Evolutionary conservation across 2,329 filamentous ascomycete genomes (phyloP), one percentile per base, ranked within the genome.

Genomic region (Alternaria angustiovoidea): DNA sequence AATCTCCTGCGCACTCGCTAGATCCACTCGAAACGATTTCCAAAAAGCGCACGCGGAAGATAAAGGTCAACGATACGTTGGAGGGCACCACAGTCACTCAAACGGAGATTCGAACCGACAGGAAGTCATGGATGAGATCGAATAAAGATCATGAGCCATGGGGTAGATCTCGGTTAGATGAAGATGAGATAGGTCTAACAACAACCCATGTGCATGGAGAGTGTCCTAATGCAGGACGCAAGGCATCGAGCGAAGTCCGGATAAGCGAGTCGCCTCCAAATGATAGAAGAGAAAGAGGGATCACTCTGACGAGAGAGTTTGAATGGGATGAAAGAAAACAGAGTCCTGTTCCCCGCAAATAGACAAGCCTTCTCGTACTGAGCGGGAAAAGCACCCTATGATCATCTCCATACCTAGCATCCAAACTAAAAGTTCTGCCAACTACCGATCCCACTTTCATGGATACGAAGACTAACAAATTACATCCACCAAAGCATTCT

Each of bases 141-240:
- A 60, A 22, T 26, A 51, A 51, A 5, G 38, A 57, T 18, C 20
- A 55, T 18, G 65, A 67, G 36, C 48, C 62, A 22, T 64, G 63
- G 28, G 54, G 57, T 12, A 53, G 36, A 28, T 68, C 60, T 63
- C 61, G 68, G 20, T 63, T 66, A 6, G 69, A 70, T 43, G 67
- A 69, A 2, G 66, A 70, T 49, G 68, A 69, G n/a, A 65, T 68
- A 52, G 68, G 65, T 39, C 42, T 65, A 5, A 70, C 68, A 7
- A 69, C 65, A 11, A 68, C 64, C 8, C 66, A 52, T 18, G 54
- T 62, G 38, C 61, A 59, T 53, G 54, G 59, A 1, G 57, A 41
- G 14, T 48, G 46, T 34, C 46, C 46, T 34, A 48, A 32, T 24
- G 46, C 30, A 8, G 3, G 30, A 14, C 30, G 59, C 8, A 63